phyloP scores from a whole-genome alignment of 164 flowering plant species.

The Vitis amurensis region DNA sequence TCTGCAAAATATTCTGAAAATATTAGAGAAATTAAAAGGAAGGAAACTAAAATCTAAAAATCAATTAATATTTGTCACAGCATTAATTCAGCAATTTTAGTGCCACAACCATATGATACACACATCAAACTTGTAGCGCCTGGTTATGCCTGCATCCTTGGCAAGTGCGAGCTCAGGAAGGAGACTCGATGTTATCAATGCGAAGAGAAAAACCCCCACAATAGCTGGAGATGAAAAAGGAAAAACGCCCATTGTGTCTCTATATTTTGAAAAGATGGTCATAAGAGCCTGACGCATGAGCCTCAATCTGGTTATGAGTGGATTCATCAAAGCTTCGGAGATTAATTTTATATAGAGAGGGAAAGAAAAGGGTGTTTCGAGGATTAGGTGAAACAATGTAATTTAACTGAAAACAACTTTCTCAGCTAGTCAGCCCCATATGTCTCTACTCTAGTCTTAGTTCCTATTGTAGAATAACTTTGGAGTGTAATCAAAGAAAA shows the following conservation, averaged over 20 bases:
- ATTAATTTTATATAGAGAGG: background rate
- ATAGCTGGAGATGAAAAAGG: slow-evolving; percentile 1
- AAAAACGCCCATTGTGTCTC: slow-evolving; percentile 14
- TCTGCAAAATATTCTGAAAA: slow-evolving; percentile 15
- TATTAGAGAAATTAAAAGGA: background rate
- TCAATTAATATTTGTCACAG: background rate
- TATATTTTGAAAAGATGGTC: background rate
- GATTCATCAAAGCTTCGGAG: background rate
- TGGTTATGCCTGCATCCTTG: slow-evolving; percentile 22
- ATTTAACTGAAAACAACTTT: background rate
- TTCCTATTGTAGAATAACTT: background rate
- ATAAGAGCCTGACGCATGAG: background rate
- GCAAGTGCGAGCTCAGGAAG: slow-evolving; percentile 17
- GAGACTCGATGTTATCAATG: slow-evolving; percentile 3
- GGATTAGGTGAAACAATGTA: background rate
- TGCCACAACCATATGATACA: background rate
- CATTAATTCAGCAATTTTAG: too few relatives aligned
- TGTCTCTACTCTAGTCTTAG: background rate
- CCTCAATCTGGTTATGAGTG: too few relatives aligned
- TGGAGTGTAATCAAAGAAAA: slow-evolving; percentile 26
- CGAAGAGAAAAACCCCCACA: background rate
- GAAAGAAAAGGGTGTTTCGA: background rate
- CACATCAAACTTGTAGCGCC: slow-evolving; percentile 41
- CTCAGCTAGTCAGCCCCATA: too few relatives aligned
- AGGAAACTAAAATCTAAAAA: background rate